Conservation (phyloP, 345 rosid species). For the Syzygium jambos region DNA sequence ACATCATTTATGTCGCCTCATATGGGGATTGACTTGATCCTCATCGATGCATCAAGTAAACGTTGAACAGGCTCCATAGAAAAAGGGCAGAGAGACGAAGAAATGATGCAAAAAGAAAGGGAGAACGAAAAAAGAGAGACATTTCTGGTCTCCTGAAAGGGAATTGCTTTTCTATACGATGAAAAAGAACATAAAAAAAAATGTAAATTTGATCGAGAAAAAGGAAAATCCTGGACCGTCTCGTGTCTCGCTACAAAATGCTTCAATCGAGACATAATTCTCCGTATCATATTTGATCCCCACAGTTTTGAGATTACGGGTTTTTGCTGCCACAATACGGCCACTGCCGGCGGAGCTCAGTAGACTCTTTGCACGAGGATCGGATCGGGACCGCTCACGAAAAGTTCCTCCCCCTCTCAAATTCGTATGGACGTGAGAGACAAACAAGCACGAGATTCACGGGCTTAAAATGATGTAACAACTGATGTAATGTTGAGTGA, state of each 20-base stretch:
- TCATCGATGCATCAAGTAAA: neutral
- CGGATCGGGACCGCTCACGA: neutral
- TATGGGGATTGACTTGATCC: neutral
- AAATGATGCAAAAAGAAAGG: neutral
- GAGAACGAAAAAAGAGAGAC: neutral
- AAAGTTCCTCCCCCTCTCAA: neutral
- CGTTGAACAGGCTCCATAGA: neutral
- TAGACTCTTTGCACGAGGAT: neutral
- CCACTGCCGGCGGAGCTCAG: fast-evolving
- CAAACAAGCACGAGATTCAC: neutral
- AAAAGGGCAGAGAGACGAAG: neutral
- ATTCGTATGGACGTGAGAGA: neutral
- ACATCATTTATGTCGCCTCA: neutral
- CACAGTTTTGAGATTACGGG: neutral
- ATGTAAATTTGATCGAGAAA: neutral
- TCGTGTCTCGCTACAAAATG: neutral
- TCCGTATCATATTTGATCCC: neutral
- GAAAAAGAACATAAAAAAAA: neutral
- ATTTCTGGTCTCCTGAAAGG: neutral
- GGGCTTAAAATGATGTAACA: neutral
- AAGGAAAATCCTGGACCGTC: neutral
- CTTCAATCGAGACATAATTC: neutral
- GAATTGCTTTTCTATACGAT: neutral
- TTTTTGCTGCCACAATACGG: fast-evolving
- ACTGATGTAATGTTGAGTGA: neutral